Conservation (phyloP, 129 eudicot genomes). For the Apium graveolens region DNA sequence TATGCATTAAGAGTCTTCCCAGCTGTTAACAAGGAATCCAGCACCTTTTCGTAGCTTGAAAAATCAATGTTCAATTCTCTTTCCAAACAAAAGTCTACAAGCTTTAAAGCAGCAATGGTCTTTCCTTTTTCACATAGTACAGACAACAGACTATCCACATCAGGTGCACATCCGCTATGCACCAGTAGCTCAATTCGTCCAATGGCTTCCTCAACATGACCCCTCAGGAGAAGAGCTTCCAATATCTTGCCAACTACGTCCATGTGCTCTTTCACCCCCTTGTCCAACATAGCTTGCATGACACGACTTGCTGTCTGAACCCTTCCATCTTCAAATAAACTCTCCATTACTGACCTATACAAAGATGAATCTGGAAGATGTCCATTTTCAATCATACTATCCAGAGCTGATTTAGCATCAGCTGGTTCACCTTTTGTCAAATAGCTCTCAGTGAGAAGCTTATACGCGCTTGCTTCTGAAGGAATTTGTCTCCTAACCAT, state of each 20-base stretch:
- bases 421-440: conserved; percentile 67
- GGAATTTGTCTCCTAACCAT: conserved; percentile 68
- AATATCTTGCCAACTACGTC: conserved; percentile 65
- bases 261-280: conserved; percentile 70
- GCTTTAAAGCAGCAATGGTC: conserved; percentile 69
- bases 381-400: conserved; percentile 78
- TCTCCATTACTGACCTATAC: conserved; percentile 59
- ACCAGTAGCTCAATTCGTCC: conserved; percentile 78
- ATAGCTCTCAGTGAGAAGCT: conserved; percentile 54
- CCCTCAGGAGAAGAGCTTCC: conserved; percentile 81
- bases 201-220: conserved; percentile 92
- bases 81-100: conserved; percentile 72
- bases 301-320: conserved; percentile 95
- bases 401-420: conserved; percentile 74
- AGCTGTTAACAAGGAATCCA: conserved; percentile 70
- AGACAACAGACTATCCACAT: conserved; percentile 48
- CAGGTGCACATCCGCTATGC: conserved; percentile 46
- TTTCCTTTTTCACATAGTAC: conserved; percentile 73
- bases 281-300: conserved; percentile 82
- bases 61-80: conserved; percentile 51
- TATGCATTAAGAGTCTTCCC: conserved; percentile 88
- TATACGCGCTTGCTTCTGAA: conserved; percentile 40
- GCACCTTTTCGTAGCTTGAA: conserved; percentile 70
- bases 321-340: conserved; percentile 78
- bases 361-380: conserved; percentile 63